Evolutionary conservation across 768 basidiomycete genomes (phyloP).

Genomic region (Cystofilobasidium macerans): DNA sequence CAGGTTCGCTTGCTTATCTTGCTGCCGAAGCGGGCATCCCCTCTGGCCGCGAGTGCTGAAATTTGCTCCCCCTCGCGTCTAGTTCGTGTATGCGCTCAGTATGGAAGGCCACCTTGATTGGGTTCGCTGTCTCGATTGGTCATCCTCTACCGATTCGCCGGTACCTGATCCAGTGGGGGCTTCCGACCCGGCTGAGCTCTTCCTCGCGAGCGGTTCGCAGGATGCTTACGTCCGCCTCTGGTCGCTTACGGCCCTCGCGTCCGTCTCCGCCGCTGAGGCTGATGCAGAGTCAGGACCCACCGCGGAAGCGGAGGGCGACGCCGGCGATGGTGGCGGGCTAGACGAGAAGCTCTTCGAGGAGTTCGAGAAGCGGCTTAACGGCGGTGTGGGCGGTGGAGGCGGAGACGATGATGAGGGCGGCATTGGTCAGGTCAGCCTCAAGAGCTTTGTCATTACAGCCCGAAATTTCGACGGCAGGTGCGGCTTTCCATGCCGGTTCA

Average conservation of each 20-base stretch:
- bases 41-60: constrained; percentile 4
- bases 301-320: constrained; percentile 27
- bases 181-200: too few relatives aligned
- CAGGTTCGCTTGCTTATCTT: constrained; percentile 41
- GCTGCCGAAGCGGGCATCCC: background rate
- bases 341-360: constrained; percentile 71
- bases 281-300: constrained; percentile 27
- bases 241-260: constrained; percentile 54
- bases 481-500: background rate
- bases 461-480: constrained; percentile 37
- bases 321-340: constrained; percentile 37
- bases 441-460: constrained; percentile 65
- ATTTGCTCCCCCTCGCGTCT: constrained; percentile 38
- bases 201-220: constrained; percentile 88
- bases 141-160: constrained; percentile 31
- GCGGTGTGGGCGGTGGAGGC: background rate
- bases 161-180: too few relatives aligned
- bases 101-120: constrained; percentile 84
- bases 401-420: constrained; percentile 27
- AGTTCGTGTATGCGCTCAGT: constrained; percentile 43
- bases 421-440: constrained; percentile 71
- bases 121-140: constrained; percentile 72
- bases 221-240: constrained; percentile 88
- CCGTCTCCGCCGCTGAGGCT: background rate
- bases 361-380: constrained; percentile 64